These are phyloP conservation scores for Metschnikowia matae DNA, from an alignment of 805 yeast species.

Conservation along the genomic window DNA sequence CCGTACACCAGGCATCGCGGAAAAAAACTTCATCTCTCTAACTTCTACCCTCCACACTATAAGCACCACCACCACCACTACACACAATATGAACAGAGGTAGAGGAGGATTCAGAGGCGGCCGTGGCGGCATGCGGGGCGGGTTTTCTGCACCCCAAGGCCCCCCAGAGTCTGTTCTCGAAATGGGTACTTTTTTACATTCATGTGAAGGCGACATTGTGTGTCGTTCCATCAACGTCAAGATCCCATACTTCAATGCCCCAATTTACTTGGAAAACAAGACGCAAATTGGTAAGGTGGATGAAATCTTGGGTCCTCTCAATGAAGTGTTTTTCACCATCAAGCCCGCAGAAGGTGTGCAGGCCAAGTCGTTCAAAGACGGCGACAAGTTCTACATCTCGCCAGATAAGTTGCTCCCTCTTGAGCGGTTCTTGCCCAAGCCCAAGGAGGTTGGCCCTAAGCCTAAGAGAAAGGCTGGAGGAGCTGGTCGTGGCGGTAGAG, in stretches of 20 bases:
- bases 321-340: conserved; percentile 96
- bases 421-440: conserved; percentile 96
- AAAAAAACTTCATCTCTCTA: conserved; percentile 12
- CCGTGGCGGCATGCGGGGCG: conserved; percentile 65
- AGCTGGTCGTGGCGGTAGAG: conserved; percentile 44
- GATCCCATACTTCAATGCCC: conserved; percentile 98
- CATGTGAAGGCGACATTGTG: conserved; percentile 96
- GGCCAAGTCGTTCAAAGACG: conserved; percentile 88
- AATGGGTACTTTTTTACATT: conserved; percentile 88
- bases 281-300: conserved; percentile 96
- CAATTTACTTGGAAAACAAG: conserved; percentile 93
- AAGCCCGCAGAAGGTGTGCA: conserved; percentile 96
- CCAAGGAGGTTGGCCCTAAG: conserved; percentile 81
- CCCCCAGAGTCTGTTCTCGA: conserved; percentile 95
- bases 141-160: conserved; percentile 75
- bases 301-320: conserved; percentile 95
- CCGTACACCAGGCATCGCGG: conserved; percentile 21
- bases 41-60: not conserved
- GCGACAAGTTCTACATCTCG: conserved; percentile 94
- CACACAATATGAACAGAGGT: conserved; percentile 43
- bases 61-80: not conserved
- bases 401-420: conserved; percentile 93
- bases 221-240: conserved; percentile 93
- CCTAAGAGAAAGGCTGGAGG: conserved; percentile 61
- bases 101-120: conserved; percentile 72